Base-by-base conservation (phyloP, 495 filamentous ascomycete species). In the Podospora tetraspora region DNA sequence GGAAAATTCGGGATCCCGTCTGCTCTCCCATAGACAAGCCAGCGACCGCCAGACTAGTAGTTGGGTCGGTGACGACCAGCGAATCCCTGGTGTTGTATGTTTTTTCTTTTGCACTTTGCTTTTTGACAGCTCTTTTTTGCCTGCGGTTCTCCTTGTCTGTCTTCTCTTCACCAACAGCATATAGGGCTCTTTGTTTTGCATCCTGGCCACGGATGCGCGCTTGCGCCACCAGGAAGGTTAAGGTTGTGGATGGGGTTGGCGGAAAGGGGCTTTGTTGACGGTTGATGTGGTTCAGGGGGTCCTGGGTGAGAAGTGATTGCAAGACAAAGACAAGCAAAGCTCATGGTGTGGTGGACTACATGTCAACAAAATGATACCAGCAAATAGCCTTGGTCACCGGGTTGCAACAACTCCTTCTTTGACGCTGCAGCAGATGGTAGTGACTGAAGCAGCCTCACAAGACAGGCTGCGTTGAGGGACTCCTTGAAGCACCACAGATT, bases 1-100 rank as follows among this genome's bases (percentile, higher is more conserved):
- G 70, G 81, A 82, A 70, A 77, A 77, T 67, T 78, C 80, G 81
- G 80, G 77, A 80, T 81, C 80, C 82, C 81, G 81, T 84, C 80
- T 79, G 82, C 79, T 83, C 81, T 80, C 79, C 79, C 79, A 75
- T 81, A 77, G 78, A 77, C 72, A 78, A 79, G 69, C 74, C 66
- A 65, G 67, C 59, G 69, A 65, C 29, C 32, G 75, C 77, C 70
- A 61, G 74, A 79, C 67, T 73, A 81, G 80, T 81, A 82, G 76
- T 79, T 78, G 75, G 78, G 79, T 81, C 73, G 79, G 73, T 77
- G 69, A 77, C 75, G 68, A 76, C 69, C 68, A 73, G 72, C 60
- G 77, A 79, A 80, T 79, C 73, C 78, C 73, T 70, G 74, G 78
- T 81, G 79, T 77, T 81, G 78, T 81, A 81, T 77, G 75, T 80